Evolutionary conservation across 192 early-diverging fungal species (phyloP), one percentile per base, ranked within the genome.

Genomic region (Backusella macrospora): DNA sequence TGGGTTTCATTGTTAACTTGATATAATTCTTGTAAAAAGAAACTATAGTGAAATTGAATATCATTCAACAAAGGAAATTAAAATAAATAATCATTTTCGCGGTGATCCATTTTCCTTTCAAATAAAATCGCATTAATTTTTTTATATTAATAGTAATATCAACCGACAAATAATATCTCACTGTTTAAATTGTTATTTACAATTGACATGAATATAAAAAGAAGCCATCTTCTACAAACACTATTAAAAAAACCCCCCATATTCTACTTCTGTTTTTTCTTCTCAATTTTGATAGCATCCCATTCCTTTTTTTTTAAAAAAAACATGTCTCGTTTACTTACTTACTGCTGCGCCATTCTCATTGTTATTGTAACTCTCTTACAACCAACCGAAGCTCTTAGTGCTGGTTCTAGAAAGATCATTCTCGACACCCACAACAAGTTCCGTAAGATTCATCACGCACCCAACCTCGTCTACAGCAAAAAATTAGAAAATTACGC

Each of bases 391-490:
- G 37, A 29, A 64, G 66, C 66, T 10, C 14, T 40, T 12, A 39
- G 47, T 43, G 73, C 21, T 48, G 2, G 48, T 9, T 10, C 43
- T 9, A 42, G n/a, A 43, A 45, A 76, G 23, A 10, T 38, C 38
- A 83, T 87, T 62, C 21, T 87, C 43, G 55, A 74, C 12, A 52
- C 68, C 34, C 79, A 81, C 29, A 87, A 87, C 73, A 76, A 80
- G 23, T 67, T 67, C 70, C 81, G 85, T 70, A 75, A 74, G 0
- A 59, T 18, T 2, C 85, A 87, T 45, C 63, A 71, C n/a, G 80
- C 80, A 34, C 75, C 78, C 43, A 40, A 79, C 3, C 15, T 87
- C 42, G 79, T 52, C 3, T 87, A 83, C 82, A 79, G 74, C 68
- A 15, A 21, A 16, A 78, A 72, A 42, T 38, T 81, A 15, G 81